Percentiles rank a stretch among this genome's conserved stretches.
Evolutionary conservation across 345 rosid genomes (phyloP).

Genomic region (Orychophragmus violaceus): DNA sequence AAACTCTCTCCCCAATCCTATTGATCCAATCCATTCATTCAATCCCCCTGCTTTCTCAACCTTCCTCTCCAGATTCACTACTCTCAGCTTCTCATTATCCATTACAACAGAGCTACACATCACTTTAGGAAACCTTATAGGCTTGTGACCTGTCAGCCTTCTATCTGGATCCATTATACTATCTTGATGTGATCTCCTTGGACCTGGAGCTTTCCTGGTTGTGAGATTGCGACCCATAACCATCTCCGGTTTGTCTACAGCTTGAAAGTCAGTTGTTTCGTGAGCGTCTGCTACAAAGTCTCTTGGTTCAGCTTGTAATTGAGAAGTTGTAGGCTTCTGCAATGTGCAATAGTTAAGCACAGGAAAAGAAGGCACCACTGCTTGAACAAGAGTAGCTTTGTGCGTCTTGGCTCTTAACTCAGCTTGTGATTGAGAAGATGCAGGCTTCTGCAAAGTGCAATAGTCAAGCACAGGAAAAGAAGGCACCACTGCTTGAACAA

Average conservation of each 20-base stretch:
- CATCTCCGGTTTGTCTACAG: slow-evolving; percentile 41
- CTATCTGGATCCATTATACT: background rate
- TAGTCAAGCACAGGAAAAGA: slow-evolving; percentile 25
- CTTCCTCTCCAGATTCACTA: slow-evolving; percentile 64
- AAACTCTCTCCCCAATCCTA: slow-evolving; percentile 69
- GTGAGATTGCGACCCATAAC: background rate
- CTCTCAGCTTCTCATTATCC: slow-evolving; percentile 54
- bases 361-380: slow-evolving; percentile 36
- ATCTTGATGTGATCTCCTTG: slow-evolving; percentile 6
- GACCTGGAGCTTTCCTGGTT: slow-evolving; percentile 23
- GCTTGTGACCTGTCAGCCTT: background rate
- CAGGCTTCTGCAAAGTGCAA: slow-evolving; percentile 20
- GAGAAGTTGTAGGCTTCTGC: slow-evolving; percentile 29
- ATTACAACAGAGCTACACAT: slow-evolving; percentile 32
- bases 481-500: slow-evolving; percentile 27
- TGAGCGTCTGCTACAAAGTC: slow-evolving; percentile 24
- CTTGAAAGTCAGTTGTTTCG: slow-evolving; percentile 7
- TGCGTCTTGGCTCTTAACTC: slow-evolving; percentile 16
- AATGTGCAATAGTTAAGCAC: slow-evolving; percentile 5
- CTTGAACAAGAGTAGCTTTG: slow-evolving; percentile 12
- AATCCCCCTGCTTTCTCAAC: slow-evolving; percentile 76
- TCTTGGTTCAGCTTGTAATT: slow-evolving; percentile 22
- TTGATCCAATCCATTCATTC: slow-evolving; percentile 63
- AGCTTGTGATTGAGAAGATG: slow-evolving; percentile 31
- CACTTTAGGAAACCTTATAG: slow-evolving; percentile 32